These are phyloP conservation scores for Talaromyces nanjingensis DNA, from an alignment of 495 filamentous ascomycete species.

Conservation along the genomic window DNA sequence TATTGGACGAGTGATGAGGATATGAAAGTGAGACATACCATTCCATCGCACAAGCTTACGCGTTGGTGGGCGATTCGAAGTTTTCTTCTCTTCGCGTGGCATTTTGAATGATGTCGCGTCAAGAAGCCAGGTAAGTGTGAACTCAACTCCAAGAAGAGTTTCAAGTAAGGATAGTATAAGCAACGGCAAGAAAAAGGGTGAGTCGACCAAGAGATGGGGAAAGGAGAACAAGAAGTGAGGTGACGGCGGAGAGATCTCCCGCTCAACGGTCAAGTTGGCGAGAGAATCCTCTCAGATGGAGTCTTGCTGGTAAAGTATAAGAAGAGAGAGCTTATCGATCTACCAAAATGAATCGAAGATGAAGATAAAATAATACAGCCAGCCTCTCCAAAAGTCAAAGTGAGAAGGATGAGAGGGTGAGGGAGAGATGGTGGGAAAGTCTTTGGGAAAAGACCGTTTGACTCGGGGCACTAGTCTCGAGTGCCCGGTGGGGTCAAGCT, in stretches of 20 bases:
- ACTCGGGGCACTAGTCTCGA: not conserved
- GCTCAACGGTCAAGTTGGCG: not conserved
- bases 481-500: not conserved
- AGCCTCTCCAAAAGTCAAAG: not conserved
- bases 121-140: not conserved
- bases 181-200: not conserved
- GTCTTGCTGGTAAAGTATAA: not conserved
- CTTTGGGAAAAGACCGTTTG: not conserved
- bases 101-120: not conserved
- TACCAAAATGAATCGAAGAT: not conserved
- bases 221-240: not conserved
- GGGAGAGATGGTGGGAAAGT: not conserved
- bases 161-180: not conserved
- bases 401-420: not conserved
- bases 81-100: conserved; percentile 10
- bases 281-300: not conserved
- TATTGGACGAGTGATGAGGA: not conserved
- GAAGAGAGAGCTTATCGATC: not conserved
- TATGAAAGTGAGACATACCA: conserved; percentile 21
- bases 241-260: not conserved
- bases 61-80: conserved; percentile 20
- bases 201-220: not conserved
- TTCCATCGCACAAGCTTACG: conserved; percentile 40
- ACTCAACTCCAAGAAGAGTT: not conserved
- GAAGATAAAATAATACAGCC: not conserved